Evolutionary conservation across 768 basidiomycete genomes (phyloP), one percentile per base, ranked within the genome.

Genomic region (Candolleomyces aberdarensis): DNA sequence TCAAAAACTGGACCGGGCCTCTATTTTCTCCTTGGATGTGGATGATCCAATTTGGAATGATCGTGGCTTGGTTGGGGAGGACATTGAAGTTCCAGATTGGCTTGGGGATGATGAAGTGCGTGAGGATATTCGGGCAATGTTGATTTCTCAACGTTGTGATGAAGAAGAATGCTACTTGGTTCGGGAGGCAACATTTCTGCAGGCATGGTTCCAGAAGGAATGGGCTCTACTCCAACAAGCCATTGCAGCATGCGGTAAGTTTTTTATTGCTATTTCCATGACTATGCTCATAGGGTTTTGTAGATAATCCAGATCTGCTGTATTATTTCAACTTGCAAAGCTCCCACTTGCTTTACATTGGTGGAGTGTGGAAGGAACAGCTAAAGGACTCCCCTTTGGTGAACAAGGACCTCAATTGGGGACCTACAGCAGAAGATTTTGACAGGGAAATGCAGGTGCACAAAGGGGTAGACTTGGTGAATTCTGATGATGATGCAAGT

Each of bases 21-120:
- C 64, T 1, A 49, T 78, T 3, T 78, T 70, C 47, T 57, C 59
- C 1, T 64, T 78, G 0, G 74, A 76, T 65, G 72, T 78, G 29
- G 74, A 76, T 66, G 73, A 75, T 62, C 62, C 65, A 17, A 74
- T 76, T 17, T 78, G 76, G 74, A 67, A 74, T 53, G 71, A 75
- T 56, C 19, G 67, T 48, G 72, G 72, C 1, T 63, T 76, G 3
- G 57, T 40, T 19, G 65, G 62, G 43, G 68, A 72, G 22, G 64
- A 70, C 46, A 29, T 47, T 52, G 47, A 51, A 20, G 17, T 63
- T 11, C 66, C 67, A 0, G 29, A 22, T 9, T 78, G 77, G 76
- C 64, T 75, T 0, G 63, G 66, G 3, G 65, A 76, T 64, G 60
- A 68, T 3, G 56, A 61, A 11, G 66, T 73, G 0, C 57, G 66